Evolutionary conservation across 2,329 filamentous ascomycete genomes (phyloP), one percentile per base, ranked within the genome.

Genomic region (Zasmidium cellare): DNA sequence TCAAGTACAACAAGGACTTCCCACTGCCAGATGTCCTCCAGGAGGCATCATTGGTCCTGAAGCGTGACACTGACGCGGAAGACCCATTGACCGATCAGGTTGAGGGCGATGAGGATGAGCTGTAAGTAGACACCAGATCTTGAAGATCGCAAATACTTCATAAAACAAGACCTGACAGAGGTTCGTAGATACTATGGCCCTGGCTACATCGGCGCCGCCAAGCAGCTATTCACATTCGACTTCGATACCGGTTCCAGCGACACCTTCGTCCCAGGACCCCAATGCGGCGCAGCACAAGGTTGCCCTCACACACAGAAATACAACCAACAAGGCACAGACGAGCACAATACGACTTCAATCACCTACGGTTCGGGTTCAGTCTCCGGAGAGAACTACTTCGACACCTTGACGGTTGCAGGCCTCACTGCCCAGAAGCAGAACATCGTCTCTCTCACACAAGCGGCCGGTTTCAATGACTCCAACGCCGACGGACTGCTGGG

Each of bases 361-460:
- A 66, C 63, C 47, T 67, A 66, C 51, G 65, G 65, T 48, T 65
- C 62, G 18, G 65, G 65, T 14, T 22, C 53, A 45, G 64, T 67
- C n/a, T 50, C 46, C 11, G 65, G 65, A 22, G 64, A 66, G 58
- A 67, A 67, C 56, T 67, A 65, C 62, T 62, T 61, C 55, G 65
- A 67, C 58, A 58, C 31, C 51, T 59, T 67, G 2, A 67, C 64
- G 3, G 53, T 67, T 28, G 65, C 64, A 24, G 65, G 65, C 16
- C 52, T 66, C 7, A 64, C 61, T 14, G 64, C 65, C 19, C 61
- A 31, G 2, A 50, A 63, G 46, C 65, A 67, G 51, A 67, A 65
- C 53, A 52, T 65, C 55, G 65, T 66, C 55, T 67, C 65, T 23
- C 57, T 69, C 49, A 68, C 67, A 7, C 50, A 60, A 28, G 67